A percentile compares a stretch with the other conserved stretches of the same genome.
Conservation (phyloP, 2,329 filamentous ascomycete species). For the Claviceps capensis region DNA sequence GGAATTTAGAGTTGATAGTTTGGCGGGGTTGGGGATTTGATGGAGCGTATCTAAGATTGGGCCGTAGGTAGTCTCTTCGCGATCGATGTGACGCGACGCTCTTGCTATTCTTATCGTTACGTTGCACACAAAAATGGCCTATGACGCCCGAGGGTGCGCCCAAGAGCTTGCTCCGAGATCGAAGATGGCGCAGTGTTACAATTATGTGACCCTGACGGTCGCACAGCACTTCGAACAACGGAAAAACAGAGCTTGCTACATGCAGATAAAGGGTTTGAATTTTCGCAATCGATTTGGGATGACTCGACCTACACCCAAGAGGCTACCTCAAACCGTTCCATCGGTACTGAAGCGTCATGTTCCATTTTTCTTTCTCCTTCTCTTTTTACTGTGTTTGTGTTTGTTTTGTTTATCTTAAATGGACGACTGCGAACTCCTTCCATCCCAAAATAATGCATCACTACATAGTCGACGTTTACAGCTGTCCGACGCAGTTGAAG, state of each 20-base stretch:
- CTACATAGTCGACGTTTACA: slow-evolving; percentile 12
- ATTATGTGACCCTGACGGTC: no score
- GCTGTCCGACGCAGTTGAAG: slow-evolving; percentile 51
- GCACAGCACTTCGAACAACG: neutral
- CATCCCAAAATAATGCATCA: neutral
- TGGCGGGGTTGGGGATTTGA: no score
- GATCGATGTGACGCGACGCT: neutral
- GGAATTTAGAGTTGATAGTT: no score
- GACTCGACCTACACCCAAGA: neutral
- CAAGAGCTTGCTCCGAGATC: no score
- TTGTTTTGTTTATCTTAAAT: neutral
- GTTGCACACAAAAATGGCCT: no score
- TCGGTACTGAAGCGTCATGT: neutral
- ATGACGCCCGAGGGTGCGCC: no score
- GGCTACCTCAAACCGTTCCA: neutral
- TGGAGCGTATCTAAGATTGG: no score
- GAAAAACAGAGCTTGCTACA: neutral
- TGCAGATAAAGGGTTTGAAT: neutral
- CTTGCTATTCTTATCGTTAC: neutral
- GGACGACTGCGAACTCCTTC: neutral
- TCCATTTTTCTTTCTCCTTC: neutral
- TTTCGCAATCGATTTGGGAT: neutral
- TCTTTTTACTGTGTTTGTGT: neutral
- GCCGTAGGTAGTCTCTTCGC: neutral
- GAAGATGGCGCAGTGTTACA: no score